Base-by-base conservation (phyloP, 1,139 yeast genomes). In the Arxiozyma slooffiae region DNA sequence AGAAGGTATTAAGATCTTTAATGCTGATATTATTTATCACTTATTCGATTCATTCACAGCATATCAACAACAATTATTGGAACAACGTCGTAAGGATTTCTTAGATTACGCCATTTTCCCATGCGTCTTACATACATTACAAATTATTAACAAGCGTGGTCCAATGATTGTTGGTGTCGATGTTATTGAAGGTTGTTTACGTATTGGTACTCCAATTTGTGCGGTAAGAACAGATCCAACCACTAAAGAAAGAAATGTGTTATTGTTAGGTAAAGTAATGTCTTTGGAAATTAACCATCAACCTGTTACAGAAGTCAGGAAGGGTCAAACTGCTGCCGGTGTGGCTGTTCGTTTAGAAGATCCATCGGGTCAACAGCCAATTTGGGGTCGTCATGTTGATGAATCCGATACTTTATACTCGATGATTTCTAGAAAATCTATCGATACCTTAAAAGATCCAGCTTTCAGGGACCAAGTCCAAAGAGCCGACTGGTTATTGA, bases 161-260 rank as follows among this genome's bases (percentile, higher is more conserved):
- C 99, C 99, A 53, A 92, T 92, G 97, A 89, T 92, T 66, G 86
- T 92, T 67, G 99, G 99, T 80, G 97, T 92, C 55, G 99, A 92
- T 69, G 96, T 92, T 56, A 70, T 79, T 49, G 97, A 92, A 68
- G 99, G 99, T 62, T 77, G 86, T 42, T 78, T 94, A 47, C 81
- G 92, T 58, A 69, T 86, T 48, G 98, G 98, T 52, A 90, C 98
- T 1, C 98, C 99, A 58, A 88, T 92, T 56, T 85, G 96, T 73
- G 92, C 94, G 30, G 97, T 92, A 50, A 89, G 90, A 71, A 74
- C 75, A 47, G 97, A 90, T 64, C 96, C 97, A 41, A 76, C 75
- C 17, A 86, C 96, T 2, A 87, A 87, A 60, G 82, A 81, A 62
- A 86, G 82, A 63, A 79, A 77, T 47, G 72, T 85, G 43, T 73